A percentile compares a stretch with the other conserved stretches of the same genome.
These are phyloP conservation scores for Bruguiera hainesii DNA, from an alignment of 441 rosid species.

Conservation along the genomic window DNA sequence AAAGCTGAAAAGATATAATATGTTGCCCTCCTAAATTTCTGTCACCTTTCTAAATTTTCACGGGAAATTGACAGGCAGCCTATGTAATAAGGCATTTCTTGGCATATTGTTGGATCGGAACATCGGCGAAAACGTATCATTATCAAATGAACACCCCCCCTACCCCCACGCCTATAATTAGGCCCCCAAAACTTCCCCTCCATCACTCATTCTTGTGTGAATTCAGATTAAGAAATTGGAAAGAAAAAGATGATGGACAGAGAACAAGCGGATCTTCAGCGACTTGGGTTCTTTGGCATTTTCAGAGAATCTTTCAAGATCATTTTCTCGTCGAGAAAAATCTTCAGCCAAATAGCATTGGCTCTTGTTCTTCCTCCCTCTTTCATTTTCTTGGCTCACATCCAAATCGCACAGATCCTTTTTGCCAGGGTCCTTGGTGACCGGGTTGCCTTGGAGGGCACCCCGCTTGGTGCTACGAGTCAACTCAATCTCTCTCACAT, in stretches of 20 bases:
- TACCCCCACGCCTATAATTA: background rate
- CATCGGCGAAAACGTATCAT: no score
- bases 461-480: background rate
- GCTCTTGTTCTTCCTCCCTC: slow-evolving; percentile 45
- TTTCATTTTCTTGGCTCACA: slow-evolving; percentile 41
- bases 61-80: no score
- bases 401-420: slow-evolving; percentile 30
- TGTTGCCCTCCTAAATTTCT: no score
- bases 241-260: slow-evolving; percentile 32
- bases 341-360: slow-evolving; percentile 45
- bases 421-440: slow-evolving; percentile 15
- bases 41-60: no score
- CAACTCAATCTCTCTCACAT: slow-evolving; percentile 2
- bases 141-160: no score
- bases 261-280: slow-evolving; percentile 50
- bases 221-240: background rate
- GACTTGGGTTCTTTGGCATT: slow-evolving; percentile 40
- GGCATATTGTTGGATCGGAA: no score
- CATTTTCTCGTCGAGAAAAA: slow-evolving; percentile 37
- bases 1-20: no score
- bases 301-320: slow-evolving; percentile 40
- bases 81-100: no score
- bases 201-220: background rate
- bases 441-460: slow-evolving; percentile 6
- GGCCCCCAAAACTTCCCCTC: background rate